Evolutionary conservation across 2,329 filamentous ascomycete genomes (phyloP).

Genomic region (Colletotrichum echinochloae): DNA sequence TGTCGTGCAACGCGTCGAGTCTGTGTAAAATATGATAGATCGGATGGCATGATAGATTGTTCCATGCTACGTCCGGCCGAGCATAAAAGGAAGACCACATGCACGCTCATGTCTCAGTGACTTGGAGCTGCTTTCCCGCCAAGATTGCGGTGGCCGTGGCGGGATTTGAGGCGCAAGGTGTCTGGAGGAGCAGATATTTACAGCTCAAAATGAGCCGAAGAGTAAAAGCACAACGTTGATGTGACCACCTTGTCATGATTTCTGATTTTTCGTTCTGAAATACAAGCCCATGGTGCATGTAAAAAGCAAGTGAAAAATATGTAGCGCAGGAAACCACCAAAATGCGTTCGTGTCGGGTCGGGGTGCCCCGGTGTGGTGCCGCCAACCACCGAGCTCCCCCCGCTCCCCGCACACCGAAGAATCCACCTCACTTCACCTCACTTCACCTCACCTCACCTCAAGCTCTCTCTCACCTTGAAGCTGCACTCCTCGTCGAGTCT

Average conservation of each 20-base stretch:
- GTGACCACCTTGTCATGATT: neutral
- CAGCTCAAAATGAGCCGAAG: neutral
- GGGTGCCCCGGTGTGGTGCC: neutral
- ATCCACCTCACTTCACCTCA: constrained; percentile 30
- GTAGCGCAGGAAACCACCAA: neutral
- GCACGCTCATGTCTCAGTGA: constrained; percentile 15
- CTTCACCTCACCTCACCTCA: constrained; percentile 19
- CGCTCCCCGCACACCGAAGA: constrained; percentile 22
- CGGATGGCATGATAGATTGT: neutral
- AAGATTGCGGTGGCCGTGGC: constrained; percentile 4
- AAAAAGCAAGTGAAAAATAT: neutral
- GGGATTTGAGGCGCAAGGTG: constrained; percentile 3
- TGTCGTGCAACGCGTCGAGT: constrained; percentile 86
- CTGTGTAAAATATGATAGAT: constrained; percentile 53
- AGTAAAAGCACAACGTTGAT: neutral
- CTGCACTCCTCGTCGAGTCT: constrained; percentile 3
- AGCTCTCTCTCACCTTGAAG: constrained; percentile 13
- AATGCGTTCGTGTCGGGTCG: neutral
- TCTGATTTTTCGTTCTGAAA: neutral
- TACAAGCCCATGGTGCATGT: neutral
- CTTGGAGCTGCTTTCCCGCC: constrained; percentile 11
- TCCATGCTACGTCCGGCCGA: neutral
- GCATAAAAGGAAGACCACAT: constrained; percentile 21
- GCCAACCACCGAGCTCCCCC: constrained; percentile 22
- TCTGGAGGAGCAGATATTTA: constrained; percentile 16